Conservation (phyloP, 192 early-diverging fungal genomes). For the Rhizophagus sp. region DNA sequence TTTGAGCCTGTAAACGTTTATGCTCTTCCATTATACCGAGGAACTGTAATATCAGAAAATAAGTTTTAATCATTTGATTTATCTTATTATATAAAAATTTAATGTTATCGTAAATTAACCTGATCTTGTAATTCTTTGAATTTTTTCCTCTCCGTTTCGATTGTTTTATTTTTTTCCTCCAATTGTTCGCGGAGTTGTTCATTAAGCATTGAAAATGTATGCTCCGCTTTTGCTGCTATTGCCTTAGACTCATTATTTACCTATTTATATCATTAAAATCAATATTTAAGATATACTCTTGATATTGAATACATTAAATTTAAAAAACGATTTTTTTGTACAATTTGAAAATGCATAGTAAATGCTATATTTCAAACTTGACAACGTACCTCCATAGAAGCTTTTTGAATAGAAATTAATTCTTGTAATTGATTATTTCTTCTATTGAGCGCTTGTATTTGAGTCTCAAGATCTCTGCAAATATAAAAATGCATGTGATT, state of each 20-base stretch:
- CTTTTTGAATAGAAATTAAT: conserved; percentile 35
- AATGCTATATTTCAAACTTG: background rate
- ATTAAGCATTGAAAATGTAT: conserved; percentile 39
- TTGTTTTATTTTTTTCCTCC: conserved; percentile 37
- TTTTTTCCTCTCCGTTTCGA: conserved; percentile 37
- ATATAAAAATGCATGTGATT: background rate
- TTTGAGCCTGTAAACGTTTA: conserved; percentile 19
- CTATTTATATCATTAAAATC: background rate
- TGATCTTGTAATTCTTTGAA: conserved; percentile 27
- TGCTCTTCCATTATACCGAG: conserved; percentile 20
- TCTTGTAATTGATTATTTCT: conserved; percentile 40
- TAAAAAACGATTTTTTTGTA: background rate
- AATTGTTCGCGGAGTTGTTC: conserved; percentile 39
- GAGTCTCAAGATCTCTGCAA: conserved; percentile 36
- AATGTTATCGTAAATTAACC: background rate
- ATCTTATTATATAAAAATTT: background rate
- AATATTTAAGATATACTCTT: background rate
- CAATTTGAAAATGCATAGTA: too few relatives aligned
- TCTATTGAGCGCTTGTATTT: conserved; percentile 37
- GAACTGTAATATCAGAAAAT: background rate
- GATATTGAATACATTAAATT: background rate
- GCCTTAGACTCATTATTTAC: conserved; percentile 3
- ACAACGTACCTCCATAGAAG: conserved; percentile 27
- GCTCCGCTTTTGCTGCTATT: conserved; percentile 29
- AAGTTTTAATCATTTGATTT: background rate